Evolutionary conservation across 2,329 filamentous ascomycete species (phyloP).

Genomic region (Aureobasidium namibiae): DNA sequence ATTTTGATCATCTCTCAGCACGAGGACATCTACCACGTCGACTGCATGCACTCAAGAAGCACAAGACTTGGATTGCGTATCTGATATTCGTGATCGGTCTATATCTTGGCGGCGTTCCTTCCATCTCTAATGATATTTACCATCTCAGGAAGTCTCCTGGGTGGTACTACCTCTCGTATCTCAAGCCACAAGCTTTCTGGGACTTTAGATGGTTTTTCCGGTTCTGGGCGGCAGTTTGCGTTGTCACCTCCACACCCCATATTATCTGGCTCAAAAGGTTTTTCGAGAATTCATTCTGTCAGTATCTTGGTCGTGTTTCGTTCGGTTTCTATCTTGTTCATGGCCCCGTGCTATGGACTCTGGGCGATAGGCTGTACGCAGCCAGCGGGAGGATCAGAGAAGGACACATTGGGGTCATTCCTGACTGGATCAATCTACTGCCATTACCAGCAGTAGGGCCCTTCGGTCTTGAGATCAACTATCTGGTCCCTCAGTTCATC

Average conservation of each 20-base stretch:
- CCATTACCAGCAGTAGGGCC: conserved; percentile 47
- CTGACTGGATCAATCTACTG: conserved; percentile 47
- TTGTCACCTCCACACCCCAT: conserved; percentile 47
- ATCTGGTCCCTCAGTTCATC: conserved; percentile 50
- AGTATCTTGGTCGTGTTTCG: conserved; percentile 52
- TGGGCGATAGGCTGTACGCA: conserved; percentile 54
- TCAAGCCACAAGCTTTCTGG: conserved; percentile 24
- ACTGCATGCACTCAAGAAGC: conserved; percentile 38
- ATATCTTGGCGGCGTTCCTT: conserved; percentile 37
- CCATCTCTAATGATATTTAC: neutral
- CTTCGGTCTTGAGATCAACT: conserved; percentile 50
- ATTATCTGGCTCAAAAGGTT: conserved; percentile 46
- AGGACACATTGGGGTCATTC: conserved; percentile 40
- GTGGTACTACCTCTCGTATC: conserved; percentile 49
- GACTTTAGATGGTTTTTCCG: conserved; percentile 44
- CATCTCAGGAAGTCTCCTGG: conserved; percentile 32
- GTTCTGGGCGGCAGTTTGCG: conserved; percentile 49
- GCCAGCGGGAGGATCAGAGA: conserved; percentile 46
- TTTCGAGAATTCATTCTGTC: conserved; percentile 48
- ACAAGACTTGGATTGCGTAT: conserved; percentile 43
- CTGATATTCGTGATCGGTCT: conserved; percentile 45
- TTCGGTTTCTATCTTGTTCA: conserved; percentile 55
- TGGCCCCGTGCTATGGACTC: conserved; percentile 47
- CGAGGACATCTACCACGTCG: conserved; percentile 44
- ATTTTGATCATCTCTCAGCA: conserved; percentile 49